Evolutionary conservation across 192 early-diverging fungal genomes (phyloP).

Genomic region (Podochytrium sp.): DNA sequence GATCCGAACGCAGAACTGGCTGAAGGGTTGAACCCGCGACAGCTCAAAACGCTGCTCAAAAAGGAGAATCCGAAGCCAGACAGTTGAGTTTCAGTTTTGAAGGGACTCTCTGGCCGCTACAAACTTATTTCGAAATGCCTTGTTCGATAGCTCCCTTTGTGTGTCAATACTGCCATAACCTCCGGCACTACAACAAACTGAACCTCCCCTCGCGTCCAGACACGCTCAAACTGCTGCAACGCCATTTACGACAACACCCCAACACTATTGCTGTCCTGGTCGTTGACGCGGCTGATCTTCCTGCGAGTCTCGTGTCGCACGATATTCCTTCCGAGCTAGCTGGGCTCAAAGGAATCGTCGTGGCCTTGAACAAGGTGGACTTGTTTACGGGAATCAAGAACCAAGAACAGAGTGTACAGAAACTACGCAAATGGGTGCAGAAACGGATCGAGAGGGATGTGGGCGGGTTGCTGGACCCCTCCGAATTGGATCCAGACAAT

Average conservation of each 20-base stretch:
- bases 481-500: no score
- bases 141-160: neutral
- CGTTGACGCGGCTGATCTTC: slow-evolving; percentile 14
- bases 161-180: slow-evolving; percentile 15
- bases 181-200: slow-evolving; percentile 11
- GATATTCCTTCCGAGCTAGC: neutral
- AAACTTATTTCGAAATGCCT: no score
- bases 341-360: neutral
- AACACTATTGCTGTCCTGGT: slow-evolving; percentile 1
- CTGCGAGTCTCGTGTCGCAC: neutral
- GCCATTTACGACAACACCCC: neutral
- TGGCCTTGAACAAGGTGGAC: slow-evolving; percentile 18
- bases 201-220: neutral
- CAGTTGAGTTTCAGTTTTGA: neutral
- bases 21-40: neutral
- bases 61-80: neutral
- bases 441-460: neutral
- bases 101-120: neutral
- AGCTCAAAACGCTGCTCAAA: neutral
- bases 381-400: neutral
- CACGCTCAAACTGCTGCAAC: neutral
- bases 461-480: no score
- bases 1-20: neutral
- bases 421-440: neutral
- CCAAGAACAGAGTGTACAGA: neutral